Percentiles rank a stretch among this genome's conserved stretches.
These are phyloP conservation scores for Acrodontium crateriforme DNA, from an alignment of 2,329 filamentous ascomycete species.

Conservation along the genomic window DNA sequence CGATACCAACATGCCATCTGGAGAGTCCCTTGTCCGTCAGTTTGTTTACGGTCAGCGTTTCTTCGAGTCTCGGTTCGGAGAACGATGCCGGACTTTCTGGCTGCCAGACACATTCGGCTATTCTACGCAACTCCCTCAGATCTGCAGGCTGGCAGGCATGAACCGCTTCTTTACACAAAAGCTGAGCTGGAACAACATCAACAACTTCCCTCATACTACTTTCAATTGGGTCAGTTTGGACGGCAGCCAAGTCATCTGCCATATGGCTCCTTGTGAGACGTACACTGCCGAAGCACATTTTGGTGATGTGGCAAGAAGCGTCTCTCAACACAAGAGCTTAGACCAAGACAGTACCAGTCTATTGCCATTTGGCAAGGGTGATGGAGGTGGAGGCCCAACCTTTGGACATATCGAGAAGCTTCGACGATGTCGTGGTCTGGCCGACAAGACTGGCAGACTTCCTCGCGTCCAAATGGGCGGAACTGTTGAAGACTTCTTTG, in stretches of 20 bases:
- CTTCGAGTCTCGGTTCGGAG: constrained; percentile 85
- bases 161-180: constrained; percentile 95
- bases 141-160: constrained; percentile 93
- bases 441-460: constrained; percentile 69
- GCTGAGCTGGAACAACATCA: constrained; percentile 99
- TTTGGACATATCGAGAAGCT: constrained; percentile 93
- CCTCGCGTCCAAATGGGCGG: constrained; percentile 80
- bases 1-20: constrained; percentile 93
- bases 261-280: constrained; percentile 92
- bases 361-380: constrained; percentile 89
- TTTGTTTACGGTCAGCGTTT: constrained; percentile 93
- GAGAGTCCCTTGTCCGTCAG: constrained; percentile 84
- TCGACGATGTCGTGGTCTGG: constrained; percentile 77
- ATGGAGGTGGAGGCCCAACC: constrained; percentile 89
- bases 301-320: constrained; percentile 79
- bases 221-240: constrained; percentile 98
- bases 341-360: constrained; percentile 84
- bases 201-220: constrained; percentile 94
- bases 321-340: constrained; percentile 88
- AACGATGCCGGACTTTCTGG: constrained; percentile 87
- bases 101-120: constrained; percentile 97
- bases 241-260: constrained; percentile 90
- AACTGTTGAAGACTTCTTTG: constrained; percentile 91
- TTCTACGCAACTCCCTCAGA: constrained; percentile 82
- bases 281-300: constrained; percentile 93